Base-by-base conservation (phyloP, 2,329 filamentous ascomycete genomes). In the Sporothrix mexicana region DNA sequence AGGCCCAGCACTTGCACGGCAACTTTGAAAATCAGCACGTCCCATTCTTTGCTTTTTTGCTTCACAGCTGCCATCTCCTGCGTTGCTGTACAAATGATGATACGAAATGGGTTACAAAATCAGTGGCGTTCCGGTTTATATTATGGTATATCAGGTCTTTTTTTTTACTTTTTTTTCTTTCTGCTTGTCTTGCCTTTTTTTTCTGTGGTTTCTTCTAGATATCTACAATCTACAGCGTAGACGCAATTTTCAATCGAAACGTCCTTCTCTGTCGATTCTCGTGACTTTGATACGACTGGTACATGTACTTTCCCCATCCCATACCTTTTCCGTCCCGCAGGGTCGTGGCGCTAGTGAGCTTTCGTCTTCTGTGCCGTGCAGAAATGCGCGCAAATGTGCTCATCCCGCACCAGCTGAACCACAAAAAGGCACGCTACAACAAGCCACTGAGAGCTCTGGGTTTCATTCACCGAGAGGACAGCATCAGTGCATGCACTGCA, bases 341-440 rank as follows among this genome's bases (percentile, higher is more conserved):
- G 59, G 72, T 72, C 4, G 73, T 36, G 43, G 72, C 72, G 51
- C 71, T 74, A 75, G 68, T n/a, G 49, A 9, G 9, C 45, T 51
- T 67, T 57, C n/a, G n/a, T 23, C 20, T 12, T 25, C 61, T 66
- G 61, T 66, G 70, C 68, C 25, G 15, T 67, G 68, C 71, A 76
- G 67, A 76, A 75, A 76, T 73, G 74, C 57, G 74, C 75, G 75
- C 75, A 76, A 75, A 76, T 71, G 64, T 76, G 75, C 75, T 76
- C 75, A 76, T 9, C 57, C 25, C 20, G 45, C 41, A 45, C 62
- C 20, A 7, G 25, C 3, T n/a, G 47, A 15, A 17, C 47, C 47
- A 36, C 30, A 36, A 36, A 36, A 7, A 36, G 30, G 30, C 7
- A 36, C 30, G 30, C 7, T 36, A 36, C 30, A 36, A 5, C 30